phyloP scores from a whole-genome alignment of 2,329 filamentous ascomycete genomes.

The Pseudocercospora fijiensis region DNA sequence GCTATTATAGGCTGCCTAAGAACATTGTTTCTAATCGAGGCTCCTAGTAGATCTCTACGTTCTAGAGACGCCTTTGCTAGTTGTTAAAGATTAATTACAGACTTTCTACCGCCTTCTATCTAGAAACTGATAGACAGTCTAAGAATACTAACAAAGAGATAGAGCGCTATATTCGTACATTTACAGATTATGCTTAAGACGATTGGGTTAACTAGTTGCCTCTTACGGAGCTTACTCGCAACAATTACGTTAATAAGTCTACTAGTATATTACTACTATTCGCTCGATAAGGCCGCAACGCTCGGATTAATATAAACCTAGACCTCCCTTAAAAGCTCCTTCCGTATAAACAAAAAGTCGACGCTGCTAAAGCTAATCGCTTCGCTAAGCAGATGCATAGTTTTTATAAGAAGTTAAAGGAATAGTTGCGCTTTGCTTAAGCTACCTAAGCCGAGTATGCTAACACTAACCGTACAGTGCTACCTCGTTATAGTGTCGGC shows the following conservation, averaged over 20 bases:
- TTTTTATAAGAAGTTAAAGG: too few relatives aligned
- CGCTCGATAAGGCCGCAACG: too few relatives aligned
- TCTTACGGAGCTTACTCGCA: not conserved
- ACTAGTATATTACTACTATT: not conserved
- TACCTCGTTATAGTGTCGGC: not conserved
- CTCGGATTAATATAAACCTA: not conserved
- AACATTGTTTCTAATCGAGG: not conserved
- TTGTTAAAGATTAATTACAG: not conserved
- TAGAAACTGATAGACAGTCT: not conserved
- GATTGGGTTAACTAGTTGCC: not conserved
- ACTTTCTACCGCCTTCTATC: not conserved
- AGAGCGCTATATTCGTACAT: not conserved
- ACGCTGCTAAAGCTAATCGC: not conserved
- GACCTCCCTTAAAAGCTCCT: not conserved
- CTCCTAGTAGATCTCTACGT: not conserved
- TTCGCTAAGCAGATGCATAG: too few relatives aligned
- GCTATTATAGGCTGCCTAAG: too few relatives aligned
- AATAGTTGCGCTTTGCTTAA: not conserved
- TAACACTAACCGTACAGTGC: not conserved
- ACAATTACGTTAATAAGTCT: not conserved
- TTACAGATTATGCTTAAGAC: not conserved
- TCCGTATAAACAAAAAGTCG: not conserved
- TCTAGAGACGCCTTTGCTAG: not conserved
- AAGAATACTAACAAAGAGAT: slow-evolving; percentile 4
- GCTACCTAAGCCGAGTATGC: not conserved